Evolutionary conservation across 345 rosid genomes (phyloP).

Genomic region (Pistacia atlantica): DNA sequence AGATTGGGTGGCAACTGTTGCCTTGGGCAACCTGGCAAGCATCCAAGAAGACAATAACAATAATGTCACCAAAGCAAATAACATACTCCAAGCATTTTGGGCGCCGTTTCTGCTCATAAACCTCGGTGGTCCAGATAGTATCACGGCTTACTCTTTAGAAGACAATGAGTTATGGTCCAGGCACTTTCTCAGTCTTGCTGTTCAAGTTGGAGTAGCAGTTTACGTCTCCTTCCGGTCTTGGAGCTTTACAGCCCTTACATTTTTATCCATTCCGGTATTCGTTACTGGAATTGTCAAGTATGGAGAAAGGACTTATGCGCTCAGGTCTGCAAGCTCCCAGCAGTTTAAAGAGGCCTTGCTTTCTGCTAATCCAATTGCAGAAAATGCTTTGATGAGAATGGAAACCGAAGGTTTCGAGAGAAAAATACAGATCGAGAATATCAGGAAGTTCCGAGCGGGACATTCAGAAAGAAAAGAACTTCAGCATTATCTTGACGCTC

Average conservation of each 20-base stretch:
- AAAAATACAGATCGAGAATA: not conserved
- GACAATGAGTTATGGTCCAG: slow-evolving; percentile 44
- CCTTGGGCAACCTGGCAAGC: slow-evolving; percentile 19
- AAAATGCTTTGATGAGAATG: slow-evolving; percentile 24
- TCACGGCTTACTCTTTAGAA: slow-evolving; percentile 41
- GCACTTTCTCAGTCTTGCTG: slow-evolving; percentile 27
- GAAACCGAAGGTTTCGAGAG: not conserved
- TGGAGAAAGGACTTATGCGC: slow-evolving; percentile 42
- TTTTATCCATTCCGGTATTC: slow-evolving; percentile 23
- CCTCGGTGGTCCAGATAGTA: slow-evolving; percentile 48
- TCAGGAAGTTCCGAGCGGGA: not conserved
- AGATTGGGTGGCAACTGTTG: slow-evolving; percentile 25
- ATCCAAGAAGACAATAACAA: not conserved
- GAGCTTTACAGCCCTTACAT: slow-evolving; percentile 1
- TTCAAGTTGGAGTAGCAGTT: slow-evolving; percentile 23
- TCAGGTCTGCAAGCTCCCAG: slow-evolving; percentile 39
- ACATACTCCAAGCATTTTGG: slow-evolving; percentile 31
- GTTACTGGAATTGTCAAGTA: slow-evolving; percentile 40
- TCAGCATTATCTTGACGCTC: not conserved
- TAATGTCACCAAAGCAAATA: not conserved
- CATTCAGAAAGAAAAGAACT: too few relatives aligned
- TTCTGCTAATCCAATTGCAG: slow-evolving; percentile 14
- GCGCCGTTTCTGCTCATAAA: slow-evolving; percentile 43
- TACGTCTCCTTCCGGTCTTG: slow-evolving; percentile 25
- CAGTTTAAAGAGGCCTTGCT: slow-evolving; percentile 28